Percentiles rank a stretch among this genome's conserved stretches.
Evolutionary conservation across 1,139 yeast genomes (phyloP).

Genomic region (Pichia sp.): DNA sequence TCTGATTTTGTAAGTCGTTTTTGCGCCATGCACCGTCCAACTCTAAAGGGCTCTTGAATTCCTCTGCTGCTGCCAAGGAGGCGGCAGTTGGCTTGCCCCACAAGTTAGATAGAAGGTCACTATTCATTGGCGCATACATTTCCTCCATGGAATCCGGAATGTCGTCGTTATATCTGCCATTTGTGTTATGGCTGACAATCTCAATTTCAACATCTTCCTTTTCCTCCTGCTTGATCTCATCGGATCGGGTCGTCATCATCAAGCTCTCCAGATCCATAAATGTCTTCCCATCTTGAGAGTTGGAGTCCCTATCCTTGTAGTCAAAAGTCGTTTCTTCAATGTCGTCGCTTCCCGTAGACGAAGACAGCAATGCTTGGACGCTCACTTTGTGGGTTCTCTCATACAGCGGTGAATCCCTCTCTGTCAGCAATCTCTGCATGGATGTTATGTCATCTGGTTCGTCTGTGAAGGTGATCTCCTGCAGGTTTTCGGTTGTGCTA

Average conservation of each 20-base stretch:
- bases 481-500: neutral
- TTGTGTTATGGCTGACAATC: slow-evolving; percentile 31
- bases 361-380: slow-evolving; percentile 13
- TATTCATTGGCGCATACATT: slow-evolving; percentile 14
- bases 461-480: slow-evolving; percentile 12
- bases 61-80: slow-evolving; percentile 10
- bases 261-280: slow-evolving; percentile 12
- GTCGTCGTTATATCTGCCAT: slow-evolving; percentile 12
- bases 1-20: neutral
- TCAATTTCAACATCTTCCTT: slow-evolving; percentile 38
- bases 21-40: slow-evolving; percentile 3
- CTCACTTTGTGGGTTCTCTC: slow-evolving; percentile 18
- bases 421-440: slow-evolving; percentile 21
- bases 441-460: slow-evolving; percentile 11
- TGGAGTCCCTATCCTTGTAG: slow-evolving; percentile 7
- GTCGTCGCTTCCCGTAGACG: slow-evolving; percentile 15
- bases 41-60: slow-evolving; percentile 25
- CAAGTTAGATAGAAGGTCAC: slow-evolving; percentile 20
- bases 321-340: slow-evolving; percentile 19
- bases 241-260: slow-evolving; percentile 5
- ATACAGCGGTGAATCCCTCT: slow-evolving; percentile 26
- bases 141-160: slow-evolving; percentile 15
- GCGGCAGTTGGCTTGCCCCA: slow-evolving; percentile 16
- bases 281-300: neutral
- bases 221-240: neutral